Percentiles rank a stretch among this genome's conserved stretches.
These are phyloP conservation scores for Aspergillus intermedius DNA, from an alignment of 2,329 filamentous ascomycete species.

Conservation along the genomic window DNA sequence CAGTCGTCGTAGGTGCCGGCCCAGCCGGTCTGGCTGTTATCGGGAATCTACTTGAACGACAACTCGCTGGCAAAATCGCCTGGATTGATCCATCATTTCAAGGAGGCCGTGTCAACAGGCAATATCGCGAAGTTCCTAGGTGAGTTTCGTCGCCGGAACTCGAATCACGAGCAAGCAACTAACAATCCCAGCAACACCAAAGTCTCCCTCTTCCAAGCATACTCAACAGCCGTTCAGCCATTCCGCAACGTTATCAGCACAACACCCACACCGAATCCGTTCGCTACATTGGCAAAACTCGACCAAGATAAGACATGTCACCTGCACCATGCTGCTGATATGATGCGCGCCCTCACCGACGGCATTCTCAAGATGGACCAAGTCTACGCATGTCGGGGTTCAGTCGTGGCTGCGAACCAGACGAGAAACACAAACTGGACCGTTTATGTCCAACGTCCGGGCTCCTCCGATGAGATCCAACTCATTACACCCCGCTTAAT, in stretches of 20 bases:
- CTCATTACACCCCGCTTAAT: constrained; percentile 43
- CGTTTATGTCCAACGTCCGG: constrained; percentile 22
- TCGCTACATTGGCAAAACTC: constrained; percentile 48
- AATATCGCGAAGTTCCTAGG: constrained; percentile 57
- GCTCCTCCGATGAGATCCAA: constrained; percentile 22
- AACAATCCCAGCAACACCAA: constrained; percentile 50
- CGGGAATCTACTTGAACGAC: constrained; percentile 55
- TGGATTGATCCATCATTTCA: constrained; percentile 56
- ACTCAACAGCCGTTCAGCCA: constrained; percentile 47
- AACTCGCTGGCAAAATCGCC: constrained; percentile 44
- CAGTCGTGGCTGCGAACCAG: constrained; percentile 29
- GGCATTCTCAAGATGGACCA: constrained; percentile 33
- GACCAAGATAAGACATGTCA: constrained; percentile 53
- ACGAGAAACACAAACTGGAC: constrained; percentile 27
- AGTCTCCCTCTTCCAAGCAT: constrained; percentile 53
- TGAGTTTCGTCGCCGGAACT: constrained; percentile 15
- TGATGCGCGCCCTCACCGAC: constrained; percentile 43
- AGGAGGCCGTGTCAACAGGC: constrained; percentile 46
- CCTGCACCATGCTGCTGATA: constrained; percentile 53
- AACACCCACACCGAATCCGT: constrained; percentile 47
- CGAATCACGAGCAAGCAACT: neutral
- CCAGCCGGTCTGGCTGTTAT: constrained; percentile 55
- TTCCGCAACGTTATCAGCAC: constrained; percentile 48
- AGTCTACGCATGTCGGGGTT: constrained; percentile 27
- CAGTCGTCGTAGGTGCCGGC: constrained; percentile 54